phyloP scores from a whole-genome alignment of 2,329 filamentous ascomycete genomes.

The Calonectria ilicicola region DNA sequence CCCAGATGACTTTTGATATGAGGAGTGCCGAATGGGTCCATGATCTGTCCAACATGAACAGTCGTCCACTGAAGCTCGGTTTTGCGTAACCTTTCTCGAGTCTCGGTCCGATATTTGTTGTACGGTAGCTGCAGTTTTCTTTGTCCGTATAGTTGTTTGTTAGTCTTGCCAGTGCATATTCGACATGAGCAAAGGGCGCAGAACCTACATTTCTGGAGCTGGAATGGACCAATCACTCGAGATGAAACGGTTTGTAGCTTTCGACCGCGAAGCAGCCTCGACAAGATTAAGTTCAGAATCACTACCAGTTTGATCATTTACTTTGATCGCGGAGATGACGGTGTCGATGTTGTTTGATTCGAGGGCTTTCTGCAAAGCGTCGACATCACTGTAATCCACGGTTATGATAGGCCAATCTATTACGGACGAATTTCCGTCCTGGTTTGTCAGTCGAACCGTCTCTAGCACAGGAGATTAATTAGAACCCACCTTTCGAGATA shows the following conservation, averaged over 20 bases:
- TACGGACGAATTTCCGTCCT: not conserved
- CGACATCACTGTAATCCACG: not conserved
- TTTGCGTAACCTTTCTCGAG: not conserved
- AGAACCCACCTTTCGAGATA: not conserved
- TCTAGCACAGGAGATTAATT: not conserved
- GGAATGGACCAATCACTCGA: not conserved
- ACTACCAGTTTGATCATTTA: not conserved
- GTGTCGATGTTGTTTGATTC: not conserved
- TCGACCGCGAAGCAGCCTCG: not conserved
- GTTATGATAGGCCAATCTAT: not conserved
- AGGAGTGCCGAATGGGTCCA: constrained; percentile 58
- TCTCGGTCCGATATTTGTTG: not conserved
- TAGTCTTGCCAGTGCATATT: not conserved
- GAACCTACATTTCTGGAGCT: not conserved
- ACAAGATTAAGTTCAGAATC: not conserved
- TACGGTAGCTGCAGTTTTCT: not conserved
- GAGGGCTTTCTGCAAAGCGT: not conserved
- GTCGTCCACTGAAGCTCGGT: constrained; percentile 50
- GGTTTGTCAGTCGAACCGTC: not conserved
- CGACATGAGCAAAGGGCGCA: not conserved
- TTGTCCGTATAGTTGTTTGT: not conserved
- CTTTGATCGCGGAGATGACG: constrained; percentile 14
- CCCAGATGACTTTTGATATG: constrained; percentile 51
- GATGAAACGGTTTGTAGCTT: not conserved
- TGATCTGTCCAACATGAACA: constrained; percentile 55